Conservation (phyloP, 192 early-diverging fungal species). For the Powellomyces hirtus region DNA sequence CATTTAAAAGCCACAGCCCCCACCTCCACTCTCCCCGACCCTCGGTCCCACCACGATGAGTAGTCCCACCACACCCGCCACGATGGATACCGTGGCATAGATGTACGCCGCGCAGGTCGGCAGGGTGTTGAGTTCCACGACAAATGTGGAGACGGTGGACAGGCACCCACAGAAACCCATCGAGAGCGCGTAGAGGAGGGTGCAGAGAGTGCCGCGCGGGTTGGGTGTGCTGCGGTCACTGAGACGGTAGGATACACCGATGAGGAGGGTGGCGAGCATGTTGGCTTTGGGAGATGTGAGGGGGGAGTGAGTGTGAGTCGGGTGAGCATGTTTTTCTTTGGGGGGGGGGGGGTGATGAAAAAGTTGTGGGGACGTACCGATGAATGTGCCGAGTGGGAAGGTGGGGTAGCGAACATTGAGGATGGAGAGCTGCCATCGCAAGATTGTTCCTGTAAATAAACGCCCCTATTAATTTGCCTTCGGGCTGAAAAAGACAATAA, state of each 20-base stretch:
- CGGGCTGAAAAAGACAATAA: constrained; percentile 11
- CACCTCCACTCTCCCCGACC: not conserved
- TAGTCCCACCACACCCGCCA: not conserved
- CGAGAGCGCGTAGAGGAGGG: constrained; percentile 31
- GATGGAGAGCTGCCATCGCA: constrained; percentile 23
- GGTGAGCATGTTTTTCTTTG: constrained; percentile 35
- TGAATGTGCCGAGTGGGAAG: constrained; percentile 40
- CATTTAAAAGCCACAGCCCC: too few relatives aligned
- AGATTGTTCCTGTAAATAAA: constrained; percentile 32
- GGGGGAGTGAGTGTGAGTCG: not conserved
- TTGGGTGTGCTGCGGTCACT: not conserved
- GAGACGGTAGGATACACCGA: constrained; percentile 20
- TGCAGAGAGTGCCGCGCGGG: constrained; percentile 11
- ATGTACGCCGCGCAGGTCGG: not conserved
- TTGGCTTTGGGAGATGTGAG: constrained; percentile 27
- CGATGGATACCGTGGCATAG: constrained; percentile 10
- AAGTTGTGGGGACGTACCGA: constrained; percentile 4
- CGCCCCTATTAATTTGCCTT: too few relatives aligned
- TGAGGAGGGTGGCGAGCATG: constrained; percentile 28
- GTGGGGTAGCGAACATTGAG: constrained; percentile 16
- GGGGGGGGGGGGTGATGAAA: not conserved
- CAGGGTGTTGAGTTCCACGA: constrained; percentile 43
- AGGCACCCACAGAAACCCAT: constrained; percentile 68
- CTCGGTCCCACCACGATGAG: constrained; percentile 1
- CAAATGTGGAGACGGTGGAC: constrained; percentile 67